Evolutionary conservation across 176 grass and related monocot genomes (phyloP), one percentile per base, ranked within the genome.

Genomic region (Oryza meridionalis): DNA sequence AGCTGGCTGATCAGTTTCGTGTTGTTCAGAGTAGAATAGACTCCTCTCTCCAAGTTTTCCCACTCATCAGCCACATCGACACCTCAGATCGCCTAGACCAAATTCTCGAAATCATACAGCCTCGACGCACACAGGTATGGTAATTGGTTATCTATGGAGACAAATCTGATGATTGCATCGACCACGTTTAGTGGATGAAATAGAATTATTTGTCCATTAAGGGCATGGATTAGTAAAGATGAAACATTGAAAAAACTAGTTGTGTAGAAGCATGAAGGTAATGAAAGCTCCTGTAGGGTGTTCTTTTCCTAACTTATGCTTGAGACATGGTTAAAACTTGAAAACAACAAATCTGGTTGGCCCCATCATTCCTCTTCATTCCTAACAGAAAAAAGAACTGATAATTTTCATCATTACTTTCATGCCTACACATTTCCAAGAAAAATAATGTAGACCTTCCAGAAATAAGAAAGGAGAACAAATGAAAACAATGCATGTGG

Each of bases 61-160:
- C 93, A 15, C 82, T 95, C 22, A 83, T 95, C 73, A 92, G 82
- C 24, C 93, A 92, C 35, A 90, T 92, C 33, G 82, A 94, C 65
- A 76, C 83, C 50, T 21, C 81, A 19, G 72, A 77, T 78, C 83
- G 72, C 5, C 32, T 76, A 31, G 72, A 84, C 21, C 31, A 76
- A 40, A 76, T 84, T 67, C 72, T 84, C 4, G 71, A 76, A 75
- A 50, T 73, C 69, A 64, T 82, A 45, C 51, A 26, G 35, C 69
- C 53, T n/a, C 38, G 24, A 82, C 17, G 10, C 9, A 31, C 69
- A 64, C 35, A 82, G 69, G 69, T 82, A 82, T 47, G 11, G 2
- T 47, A 47, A 47, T 47, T 62, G 35, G 12, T 72, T n/a, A 72
- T 35, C 35, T 29, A 82, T 44, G 24, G 43, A 62, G 67, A 1